Base-by-base conservation (phyloP, 805 yeast species). In the Candida saitoana region DNA sequence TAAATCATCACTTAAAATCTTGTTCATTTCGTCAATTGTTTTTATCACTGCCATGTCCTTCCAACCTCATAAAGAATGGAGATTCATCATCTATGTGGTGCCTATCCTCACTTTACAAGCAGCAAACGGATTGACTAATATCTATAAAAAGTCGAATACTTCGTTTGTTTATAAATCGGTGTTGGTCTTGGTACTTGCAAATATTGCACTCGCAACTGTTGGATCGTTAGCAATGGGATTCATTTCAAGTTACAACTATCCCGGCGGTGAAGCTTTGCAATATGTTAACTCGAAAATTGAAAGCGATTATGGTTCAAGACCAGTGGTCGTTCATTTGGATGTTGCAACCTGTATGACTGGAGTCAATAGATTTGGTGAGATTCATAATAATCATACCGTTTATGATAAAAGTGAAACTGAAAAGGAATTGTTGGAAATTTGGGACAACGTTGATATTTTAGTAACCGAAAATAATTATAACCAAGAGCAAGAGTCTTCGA, bases 1-100 rank as follows among this genome's bases (percentile, higher is more conserved):
- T 27, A 58, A 42, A 44, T 51, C 67, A 46, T 62, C 71, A 3
- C 49, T 69, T 37, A 71, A 76, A 32, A 61, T 80, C 4, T 54
- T 82, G 19, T 69, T 76, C 1, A 45, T 75, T 14, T 67, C 87
- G 1, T 65, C 84, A 0, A 33, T 81, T 1, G 39, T 76, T 12
- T 90, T 69, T 55, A 71, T 89, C n/a, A 46, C 67, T 1, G 52
- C 79, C 4, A 73, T 89, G 74, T 88, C 96, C 0, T 59, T 82
- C 39, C 93, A 86, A 60, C 89, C 93, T 2, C 97, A 91, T 54
- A 91, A 91, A 58, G 98, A 91, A 67, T 87, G 95, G 95, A 76
- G 97, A 51, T 91, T 91, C 55, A 79, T 91, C 32, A 68, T 84
- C 14, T 91, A 90, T 59, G 67, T 80, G 0, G 65, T 84, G 3